Evolutionary conservation across 371 early-diverging fungal genomes (phyloP), one percentile per base, ranked within the genome.

Genomic region (Saksenaea oblongispora): DNA sequence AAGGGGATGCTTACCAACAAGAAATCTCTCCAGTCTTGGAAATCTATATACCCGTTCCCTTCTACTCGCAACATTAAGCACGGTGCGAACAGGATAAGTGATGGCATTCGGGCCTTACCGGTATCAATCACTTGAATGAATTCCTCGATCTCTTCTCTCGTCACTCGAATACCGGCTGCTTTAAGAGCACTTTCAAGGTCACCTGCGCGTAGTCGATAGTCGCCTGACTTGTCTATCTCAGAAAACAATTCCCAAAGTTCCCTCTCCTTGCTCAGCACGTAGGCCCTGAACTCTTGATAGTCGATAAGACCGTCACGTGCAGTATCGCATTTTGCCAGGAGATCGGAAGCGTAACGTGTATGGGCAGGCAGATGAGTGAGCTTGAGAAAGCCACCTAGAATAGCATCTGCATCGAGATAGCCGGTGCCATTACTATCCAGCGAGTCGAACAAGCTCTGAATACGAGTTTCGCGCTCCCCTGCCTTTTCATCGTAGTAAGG

Each of bases 11-110:
- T 77, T 75, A 91, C 87, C 67, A 92, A 71, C 28, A 92, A 72
- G 66, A 89, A 92, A 71, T 93, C 90, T 64, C 88, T 78, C 90
- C 90, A 92, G 56, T 91, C 91, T 56, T 83, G 79, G 70, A 83
- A 91, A 70, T 89, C 88, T 37, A 91, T 89, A 31, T 78, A 83
- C 34, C 92, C 92, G 72, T 89, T 84, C 4, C 84, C 84, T 63
- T 81, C 82, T 77, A 69, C 14, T 36, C 26, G 37, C 35, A 26
- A 17, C 28, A 13, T 34, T 34, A 15, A 36, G 34, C 2, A 31
- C 4, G 31, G 24, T 35, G 34, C 24, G 34, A 34, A 22, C 26
- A 2, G 24, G 18, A 15, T 54, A 34, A 31, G 27, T 24, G 7
- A 22, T 18, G 15, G 42, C 15, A 42, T 34, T 9, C 35, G 17